phyloP scores from a whole-genome alignment of 2,329 filamentous ascomycete genomes.

The Xylariomycetidae sp. region DNA sequence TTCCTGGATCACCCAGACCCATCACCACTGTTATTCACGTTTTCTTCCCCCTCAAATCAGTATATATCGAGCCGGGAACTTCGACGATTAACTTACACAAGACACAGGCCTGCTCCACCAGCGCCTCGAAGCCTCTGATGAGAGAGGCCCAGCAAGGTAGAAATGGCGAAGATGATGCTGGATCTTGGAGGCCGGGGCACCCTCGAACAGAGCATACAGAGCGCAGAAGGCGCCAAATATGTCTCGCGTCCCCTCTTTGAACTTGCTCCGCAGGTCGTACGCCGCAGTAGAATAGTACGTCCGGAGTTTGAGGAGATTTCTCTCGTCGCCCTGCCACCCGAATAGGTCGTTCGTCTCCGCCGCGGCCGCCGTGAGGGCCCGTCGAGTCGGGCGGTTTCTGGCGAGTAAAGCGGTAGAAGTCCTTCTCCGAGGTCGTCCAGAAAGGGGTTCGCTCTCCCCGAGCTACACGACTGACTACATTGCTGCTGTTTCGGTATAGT shows the following conservation, averaged over 20 bases:
- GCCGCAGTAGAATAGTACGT: constrained; percentile 7
- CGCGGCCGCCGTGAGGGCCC: not conserved
- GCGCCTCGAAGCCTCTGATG: constrained; percentile 9
- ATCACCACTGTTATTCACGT: constrained; percentile 12
- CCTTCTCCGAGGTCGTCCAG: constrained; percentile 11
- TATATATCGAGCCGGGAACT: not conserved
- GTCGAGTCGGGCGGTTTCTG: too few relatives aligned
- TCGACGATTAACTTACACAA: not conserved
- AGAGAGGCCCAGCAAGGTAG: constrained; percentile 7
- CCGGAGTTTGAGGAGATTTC: constrained; percentile 8
- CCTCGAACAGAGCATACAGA: constrained; percentile 10
- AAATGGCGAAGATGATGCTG: constrained; percentile 12
- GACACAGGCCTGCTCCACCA: constrained; percentile 14
- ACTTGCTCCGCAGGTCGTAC: not conserved
- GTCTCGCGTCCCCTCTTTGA: constrained; percentile 4
- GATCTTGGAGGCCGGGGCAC: constrained; percentile 12
- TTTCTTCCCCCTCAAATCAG: too few relatives aligned
- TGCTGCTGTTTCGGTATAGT: constrained; percentile 13
- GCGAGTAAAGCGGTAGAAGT: constrained; percentile 1
- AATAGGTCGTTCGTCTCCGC: constrained; percentile 6
- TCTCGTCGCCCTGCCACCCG: constrained; percentile 10
- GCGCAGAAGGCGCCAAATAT: constrained; percentile 14
- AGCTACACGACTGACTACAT: constrained; percentile 17
- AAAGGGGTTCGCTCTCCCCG: constrained; percentile 9
- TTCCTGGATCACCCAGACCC: constrained; percentile 18